phyloP scores from a whole-genome alignment of 2,329 filamentous ascomycete genomes.

The Paramyrothecium sp. region DNA sequence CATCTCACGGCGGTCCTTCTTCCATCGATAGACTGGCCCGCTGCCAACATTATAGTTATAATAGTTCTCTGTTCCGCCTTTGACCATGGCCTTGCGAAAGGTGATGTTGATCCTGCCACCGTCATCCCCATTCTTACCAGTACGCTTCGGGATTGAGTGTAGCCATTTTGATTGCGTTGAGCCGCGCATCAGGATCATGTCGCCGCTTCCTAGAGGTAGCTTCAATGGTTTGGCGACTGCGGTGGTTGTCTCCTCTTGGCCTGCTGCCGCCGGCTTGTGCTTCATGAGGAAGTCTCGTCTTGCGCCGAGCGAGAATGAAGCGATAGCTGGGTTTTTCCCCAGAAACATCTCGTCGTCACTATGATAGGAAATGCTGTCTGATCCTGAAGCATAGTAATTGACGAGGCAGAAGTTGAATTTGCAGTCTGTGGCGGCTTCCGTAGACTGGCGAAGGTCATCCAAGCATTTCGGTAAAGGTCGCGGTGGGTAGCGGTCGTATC shows the following conservation, averaged over 20 bases:
- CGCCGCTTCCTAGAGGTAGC: conserved; percentile 60
- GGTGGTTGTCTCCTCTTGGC: conserved; percentile 23
- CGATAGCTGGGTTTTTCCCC: conserved; percentile 67
- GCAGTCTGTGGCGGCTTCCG: conserved; percentile 65
- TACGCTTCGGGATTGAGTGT: conserved; percentile 75
- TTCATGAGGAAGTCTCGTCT: conserved; percentile 76
- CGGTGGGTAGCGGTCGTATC: conserved; percentile 54
- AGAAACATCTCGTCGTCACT: conserved; percentile 80
- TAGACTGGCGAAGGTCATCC: conserved; percentile 58
- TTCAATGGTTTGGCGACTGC: conserved; percentile 41
- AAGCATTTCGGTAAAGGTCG: conserved; percentile 72
- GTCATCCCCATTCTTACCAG: conserved; percentile 60
- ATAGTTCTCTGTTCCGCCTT: conserved; percentile 76
- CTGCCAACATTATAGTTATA: conserved; percentile 79
- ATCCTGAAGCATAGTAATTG: conserved; percentile 78
- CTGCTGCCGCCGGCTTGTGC: conserved; percentile 60
- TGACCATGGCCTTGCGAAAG: conserved; percentile 69
- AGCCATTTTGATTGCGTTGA: conserved; percentile 74
- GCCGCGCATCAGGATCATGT: conserved; percentile 79
- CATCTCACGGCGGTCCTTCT: conserved; percentile 52
- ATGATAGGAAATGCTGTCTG: conserved; percentile 77
- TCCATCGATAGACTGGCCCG: conserved; percentile 69
- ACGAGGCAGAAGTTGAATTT: conserved; percentile 78
- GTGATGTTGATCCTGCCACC: conserved; percentile 75
- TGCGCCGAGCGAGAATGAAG: conserved; percentile 71